Base-by-base conservation (phyloP, 805 yeast species). In the Alloascoidea africana region DNA sequence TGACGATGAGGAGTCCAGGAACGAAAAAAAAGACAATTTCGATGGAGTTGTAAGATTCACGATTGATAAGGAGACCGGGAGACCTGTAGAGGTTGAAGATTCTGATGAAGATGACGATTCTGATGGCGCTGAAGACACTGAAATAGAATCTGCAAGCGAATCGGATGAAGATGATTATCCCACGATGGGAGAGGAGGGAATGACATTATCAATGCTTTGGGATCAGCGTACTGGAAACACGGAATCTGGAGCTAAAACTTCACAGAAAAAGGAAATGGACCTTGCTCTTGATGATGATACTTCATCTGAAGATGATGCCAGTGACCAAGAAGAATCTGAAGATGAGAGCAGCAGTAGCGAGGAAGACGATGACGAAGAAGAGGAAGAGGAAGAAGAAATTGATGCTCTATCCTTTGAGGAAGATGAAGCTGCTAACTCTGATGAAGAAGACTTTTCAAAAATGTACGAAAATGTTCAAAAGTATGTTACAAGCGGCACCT, bases 121-220 rank as follows among this genome's bases (percentile, higher is more conserved):
- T 5, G 60, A 55, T 6, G 62, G 56, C 33, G 65, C 55, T 18
- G 60, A 56, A 16, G 62, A 6, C 16, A 27, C n/a, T 13, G 38
- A 23, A n/a, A 23, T n/a, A 8, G 30, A 8, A 23, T 8, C 13
- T 47, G 54, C 34, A 59, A 50, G 41, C 49, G 45, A 13, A 42
- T 37, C 32, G 46, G 48, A 50, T 17, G 58, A 50, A 14, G 52
- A 49, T 3, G 43, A 39, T 30, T 55, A 48, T 11, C 53, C 44
- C 14, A 52, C 45, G 8, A 58, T 46, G 4, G 57, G 51, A 2
- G 54, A 54, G 3, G 59, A 55, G 82, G 81, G 42, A 61, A 81
- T 35, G 84, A 79, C 47, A 83, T 94, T 1, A 96, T 86, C 54
- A 95, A 81, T 47, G 95, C 94, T 0, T 58, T 83, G 41, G 94